These are phyloP conservation scores for Rutstroemia sp. DNA, from an alignment of 2,329 filamentous ascomycete genomes.

Conservation along the genomic window DNA sequence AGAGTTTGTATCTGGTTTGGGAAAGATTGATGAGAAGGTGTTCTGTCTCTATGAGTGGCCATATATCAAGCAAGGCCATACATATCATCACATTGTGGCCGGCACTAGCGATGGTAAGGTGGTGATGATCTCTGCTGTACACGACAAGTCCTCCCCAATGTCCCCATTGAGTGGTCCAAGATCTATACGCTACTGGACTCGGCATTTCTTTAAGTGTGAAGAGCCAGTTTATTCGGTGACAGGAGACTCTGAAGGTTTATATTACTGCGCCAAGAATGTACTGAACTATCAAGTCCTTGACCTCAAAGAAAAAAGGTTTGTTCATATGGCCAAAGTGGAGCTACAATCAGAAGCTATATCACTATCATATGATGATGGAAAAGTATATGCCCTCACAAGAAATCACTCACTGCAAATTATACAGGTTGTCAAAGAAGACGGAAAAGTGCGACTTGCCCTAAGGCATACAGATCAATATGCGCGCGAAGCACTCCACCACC, in stretches of 20 bases:
- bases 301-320: slow-evolving; percentile 42
- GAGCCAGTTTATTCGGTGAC: slow-evolving; percentile 49
- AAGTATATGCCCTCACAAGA: slow-evolving; percentile 43
- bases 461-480: slow-evolving; percentile 28
- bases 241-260: slow-evolving; percentile 46
- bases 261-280: slow-evolving; percentile 45
- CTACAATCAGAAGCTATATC: slow-evolving; percentile 47
- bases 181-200: slow-evolving; percentile 44
- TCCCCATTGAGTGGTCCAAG: neutral
- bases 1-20: slow-evolving; percentile 48
- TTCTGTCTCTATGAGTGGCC: slow-evolving; percentile 58
- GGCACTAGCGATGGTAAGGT: slow-evolving; percentile 48
- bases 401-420: slow-evolving; percentile 50
- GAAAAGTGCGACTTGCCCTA: slow-evolving; percentile 21
- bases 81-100: slow-evolving; percentile 56
- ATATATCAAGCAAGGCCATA: slow-evolving; percentile 47
- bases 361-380: slow-evolving; percentile 39
- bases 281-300: slow-evolving; percentile 53
- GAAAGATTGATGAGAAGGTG: slow-evolving; percentile 49
- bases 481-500: slow-evolving; percentile 25
- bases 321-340: slow-evolving; percentile 37
- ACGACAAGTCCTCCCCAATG: neutral
- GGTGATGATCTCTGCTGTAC: slow-evolving; percentile 44
- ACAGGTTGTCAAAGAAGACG: slow-evolving; percentile 29
- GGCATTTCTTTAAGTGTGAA: slow-evolving; percentile 22